These are phyloP conservation scores for Mucor indicus DNA, from an alignment of 371 early-diverging fungal genomes.

Conservation along the genomic window DNA sequence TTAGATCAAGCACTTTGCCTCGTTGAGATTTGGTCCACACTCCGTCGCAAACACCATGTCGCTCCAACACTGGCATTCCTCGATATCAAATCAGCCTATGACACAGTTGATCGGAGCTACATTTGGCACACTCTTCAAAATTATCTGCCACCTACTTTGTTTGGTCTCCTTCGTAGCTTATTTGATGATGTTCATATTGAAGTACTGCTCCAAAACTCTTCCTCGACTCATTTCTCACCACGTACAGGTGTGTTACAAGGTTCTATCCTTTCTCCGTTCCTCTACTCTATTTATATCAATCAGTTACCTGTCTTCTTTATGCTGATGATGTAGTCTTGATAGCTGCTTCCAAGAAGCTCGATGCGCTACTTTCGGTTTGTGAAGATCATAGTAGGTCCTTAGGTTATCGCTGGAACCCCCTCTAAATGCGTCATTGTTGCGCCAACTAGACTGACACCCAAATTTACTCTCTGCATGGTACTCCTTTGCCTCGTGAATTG, in stretches of 20 bases:
- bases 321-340: slow-evolving; percentile 33
- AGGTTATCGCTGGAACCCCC: slow-evolving; percentile 25
- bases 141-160: neutral
- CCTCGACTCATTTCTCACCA: slow-evolving; percentile 14
- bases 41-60: neutral
- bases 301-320: slow-evolving; percentile 14
- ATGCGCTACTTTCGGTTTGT: slow-evolving; percentile 4
- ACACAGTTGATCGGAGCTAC: slow-evolving; percentile 10
- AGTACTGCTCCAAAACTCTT: slow-evolving; percentile 5
- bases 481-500: too few relatives aligned
- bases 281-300: slow-evolving; percentile 27
- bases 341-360: slow-evolving; percentile 6
- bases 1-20: slow-evolving; percentile 26
- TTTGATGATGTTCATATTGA: slow-evolving; percentile 17
- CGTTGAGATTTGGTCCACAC: slow-evolving; percentile 2
- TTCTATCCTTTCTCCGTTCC: slow-evolving; percentile 19
- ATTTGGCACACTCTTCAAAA: slow-evolving; percentile 10
- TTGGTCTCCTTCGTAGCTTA: slow-evolving; percentile 4
- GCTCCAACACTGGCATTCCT: slow-evolving; percentile 17
- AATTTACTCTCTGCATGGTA: too few relatives aligned
- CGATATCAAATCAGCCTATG: slow-evolving; percentile 24
- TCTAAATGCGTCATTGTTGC: too few relatives aligned
- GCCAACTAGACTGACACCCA: too few relatives aligned
- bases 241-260: slow-evolving; percentile 27
- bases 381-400: slow-evolving; percentile 10